Conservation (phyloP, 192 early-diverging fungal species). For the Paraglomus brasilianum region DNA sequence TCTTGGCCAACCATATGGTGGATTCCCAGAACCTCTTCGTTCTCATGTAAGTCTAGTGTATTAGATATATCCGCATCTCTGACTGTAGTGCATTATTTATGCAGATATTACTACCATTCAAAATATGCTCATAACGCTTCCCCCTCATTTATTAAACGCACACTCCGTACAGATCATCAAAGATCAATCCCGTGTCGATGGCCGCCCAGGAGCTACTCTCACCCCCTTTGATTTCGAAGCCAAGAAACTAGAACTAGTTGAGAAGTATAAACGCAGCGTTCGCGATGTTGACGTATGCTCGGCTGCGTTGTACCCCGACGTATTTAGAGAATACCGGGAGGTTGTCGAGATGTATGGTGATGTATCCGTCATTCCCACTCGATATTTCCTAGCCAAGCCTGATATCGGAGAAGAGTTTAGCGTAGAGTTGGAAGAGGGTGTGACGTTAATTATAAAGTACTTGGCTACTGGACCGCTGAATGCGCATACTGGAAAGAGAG, state of each 20-base stretch:
- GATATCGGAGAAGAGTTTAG: conserved; percentile 87
- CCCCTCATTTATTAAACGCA: too few relatives aligned
- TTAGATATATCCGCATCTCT: not conserved
- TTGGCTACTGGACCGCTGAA: conserved; percentile 87
- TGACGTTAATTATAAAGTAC: conserved; percentile 86
- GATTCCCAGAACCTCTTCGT: conserved; percentile 90
- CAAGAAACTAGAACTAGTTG: conserved; percentile 71
- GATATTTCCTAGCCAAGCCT: conserved; percentile 84
- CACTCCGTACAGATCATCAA: conserved; percentile 62
- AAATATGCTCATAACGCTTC: too few relatives aligned
- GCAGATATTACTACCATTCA: too few relatives aligned
- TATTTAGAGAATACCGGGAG: conserved; percentile 81
- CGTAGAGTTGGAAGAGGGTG: conserved; percentile 83
- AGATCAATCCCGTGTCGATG: conserved; percentile 72
- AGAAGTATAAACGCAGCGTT: conserved; percentile 80
- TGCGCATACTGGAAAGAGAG: conserved; percentile 68
- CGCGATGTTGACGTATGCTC: conserved; percentile 85
- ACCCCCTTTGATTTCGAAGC: conserved; percentile 73
- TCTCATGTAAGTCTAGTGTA: conserved; percentile 34
- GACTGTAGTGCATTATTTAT: too few relatives aligned
- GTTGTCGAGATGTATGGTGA: conserved; percentile 80
- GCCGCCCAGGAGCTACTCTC: conserved; percentile 82
- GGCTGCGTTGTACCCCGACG: conserved; percentile 91
- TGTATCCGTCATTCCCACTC: conserved; percentile 86
- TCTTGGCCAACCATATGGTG: conserved; percentile 91